These are phyloP conservation scores for Claviceps arundinis DNA, from an alignment of 2,329 filamentous ascomycete genomes.

Conservation along the genomic window DNA sequence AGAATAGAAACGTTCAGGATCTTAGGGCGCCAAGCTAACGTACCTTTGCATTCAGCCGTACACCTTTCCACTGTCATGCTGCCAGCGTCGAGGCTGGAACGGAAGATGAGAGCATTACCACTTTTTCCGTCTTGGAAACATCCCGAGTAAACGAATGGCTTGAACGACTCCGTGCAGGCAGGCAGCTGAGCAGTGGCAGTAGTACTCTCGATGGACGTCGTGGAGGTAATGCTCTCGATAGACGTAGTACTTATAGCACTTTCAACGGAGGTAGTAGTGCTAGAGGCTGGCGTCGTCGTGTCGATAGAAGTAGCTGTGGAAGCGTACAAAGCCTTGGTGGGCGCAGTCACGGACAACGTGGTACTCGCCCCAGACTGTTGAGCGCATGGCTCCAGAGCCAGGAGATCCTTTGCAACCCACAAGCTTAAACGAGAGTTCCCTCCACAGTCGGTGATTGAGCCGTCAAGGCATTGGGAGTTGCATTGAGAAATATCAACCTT, in stretches of 20 bases:
- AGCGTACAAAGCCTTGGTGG: neutral
- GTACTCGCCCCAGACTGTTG: slow-evolving; percentile 17
- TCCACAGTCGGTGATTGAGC: slow-evolving; percentile 28
- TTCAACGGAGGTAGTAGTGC: no score
- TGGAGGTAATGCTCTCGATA: no score
- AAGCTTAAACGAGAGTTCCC: slow-evolving; percentile 28
- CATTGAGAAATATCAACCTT: slow-evolving; percentile 28
- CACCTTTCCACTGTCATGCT: slow-evolving; percentile 36
- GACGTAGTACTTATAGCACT: no score
- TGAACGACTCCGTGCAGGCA: slow-evolving; percentile 29
- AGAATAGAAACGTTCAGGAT: neutral
- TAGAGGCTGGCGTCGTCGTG: neutral
- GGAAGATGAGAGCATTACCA: slow-evolving; percentile 26
- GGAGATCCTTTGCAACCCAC: slow-evolving; percentile 34
- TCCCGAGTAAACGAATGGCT: slow-evolving; percentile 33
- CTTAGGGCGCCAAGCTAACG: slow-evolving; percentile 1
- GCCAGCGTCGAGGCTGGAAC: slow-evolving; percentile 22
- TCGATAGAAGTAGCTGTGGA: slow-evolving; percentile 6
- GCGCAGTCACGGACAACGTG: slow-evolving; percentile 10
- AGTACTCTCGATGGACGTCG: no score
- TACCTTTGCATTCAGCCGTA: slow-evolving; percentile 35
- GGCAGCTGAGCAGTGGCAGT: slow-evolving; percentile 20
- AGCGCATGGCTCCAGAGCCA: slow-evolving; percentile 37
- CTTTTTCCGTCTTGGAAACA: slow-evolving; percentile 29
- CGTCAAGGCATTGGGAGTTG: slow-evolving; percentile 37